These are phyloP conservation scores for Aspergillus pseudonomiae DNA, from an alignment of 2,329 filamentous ascomycete genomes.

Conservation along the genomic window DNA sequence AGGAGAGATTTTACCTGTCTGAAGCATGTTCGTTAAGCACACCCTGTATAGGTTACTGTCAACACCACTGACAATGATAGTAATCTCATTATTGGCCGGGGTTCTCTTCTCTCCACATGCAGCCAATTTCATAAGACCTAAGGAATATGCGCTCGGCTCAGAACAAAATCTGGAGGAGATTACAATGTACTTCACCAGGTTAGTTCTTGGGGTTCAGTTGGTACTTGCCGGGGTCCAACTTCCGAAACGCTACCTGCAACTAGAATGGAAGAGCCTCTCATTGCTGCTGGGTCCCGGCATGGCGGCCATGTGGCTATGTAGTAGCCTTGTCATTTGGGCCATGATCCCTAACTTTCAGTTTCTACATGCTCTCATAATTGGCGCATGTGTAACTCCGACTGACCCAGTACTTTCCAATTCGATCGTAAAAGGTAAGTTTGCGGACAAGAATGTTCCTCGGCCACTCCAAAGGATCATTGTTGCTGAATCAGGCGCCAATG, in stretches of 20 bases:
- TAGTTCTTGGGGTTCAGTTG: constrained; percentile 88
- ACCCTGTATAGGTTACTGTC: neutral
- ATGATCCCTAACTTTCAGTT: constrained; percentile 73
- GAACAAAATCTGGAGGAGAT: constrained; percentile 66
- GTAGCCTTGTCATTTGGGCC: constrained; percentile 76
- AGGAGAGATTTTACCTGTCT: constrained; percentile 88
- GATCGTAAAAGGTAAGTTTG: constrained; percentile 92
- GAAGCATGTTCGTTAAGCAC: constrained; percentile 72
- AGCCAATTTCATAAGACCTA: constrained; percentile 72
- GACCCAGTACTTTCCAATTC: constrained; percentile 86
- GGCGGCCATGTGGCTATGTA: constrained; percentile 82
- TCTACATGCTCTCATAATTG: constrained; percentile 77
- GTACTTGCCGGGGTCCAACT: constrained; percentile 87
- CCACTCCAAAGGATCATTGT: constrained; percentile 79
- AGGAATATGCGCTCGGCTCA: constrained; percentile 69
- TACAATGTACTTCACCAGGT: constrained; percentile 80
- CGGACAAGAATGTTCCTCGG: constrained; percentile 84
- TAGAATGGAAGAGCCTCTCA: constrained; percentile 75
- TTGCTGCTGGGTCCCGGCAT: constrained; percentile 82
- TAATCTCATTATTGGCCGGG: constrained; percentile 81
- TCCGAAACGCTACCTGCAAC: constrained; percentile 76
- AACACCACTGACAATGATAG: constrained; percentile 46
- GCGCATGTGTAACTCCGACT: constrained; percentile 87
- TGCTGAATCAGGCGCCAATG: constrained; percentile 84
- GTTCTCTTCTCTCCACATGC: constrained; percentile 77